Percentiles rank a stretch among this genome's conserved stretches.
Evolutionary conservation across 2,329 filamentous ascomycete genomes (phyloP).

Genomic region (Hymenoscyphus fructigenus): DNA sequence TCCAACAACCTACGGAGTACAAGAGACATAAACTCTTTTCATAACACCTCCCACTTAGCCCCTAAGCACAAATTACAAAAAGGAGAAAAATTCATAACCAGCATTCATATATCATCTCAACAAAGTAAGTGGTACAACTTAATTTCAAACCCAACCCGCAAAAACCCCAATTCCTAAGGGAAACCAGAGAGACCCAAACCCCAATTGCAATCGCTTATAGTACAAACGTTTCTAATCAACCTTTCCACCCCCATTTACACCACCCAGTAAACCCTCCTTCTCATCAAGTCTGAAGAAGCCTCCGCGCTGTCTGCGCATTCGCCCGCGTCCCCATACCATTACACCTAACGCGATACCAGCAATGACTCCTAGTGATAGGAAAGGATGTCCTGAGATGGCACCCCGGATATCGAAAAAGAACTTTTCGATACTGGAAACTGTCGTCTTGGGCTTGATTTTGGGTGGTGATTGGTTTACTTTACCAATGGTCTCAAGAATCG

Average conservation of each 20-base stretch:
- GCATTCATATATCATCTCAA: slow-evolving; percentile 3
- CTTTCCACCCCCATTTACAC: slow-evolving; percentile 49
- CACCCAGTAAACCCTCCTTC: slow-evolving; percentile 65
- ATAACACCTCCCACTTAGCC: neutral
- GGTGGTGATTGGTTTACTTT: slow-evolving; percentile 51
- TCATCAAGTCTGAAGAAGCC: slow-evolving; percentile 63
- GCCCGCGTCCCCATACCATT: slow-evolving; percentile 54
- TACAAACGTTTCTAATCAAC: slow-evolving; percentile 43
- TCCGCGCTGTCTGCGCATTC: slow-evolving; percentile 52
- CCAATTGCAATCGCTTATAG: neutral
- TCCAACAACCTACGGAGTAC: too few relatives aligned
- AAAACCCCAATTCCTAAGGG: neutral
- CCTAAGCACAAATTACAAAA: neutral
- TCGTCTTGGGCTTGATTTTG: slow-evolving; percentile 73
- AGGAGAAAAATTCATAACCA: neutral
- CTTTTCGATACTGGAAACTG: slow-evolving; percentile 70
- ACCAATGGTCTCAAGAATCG: slow-evolving; percentile 43
- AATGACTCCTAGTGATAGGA: slow-evolving; percentile 56
- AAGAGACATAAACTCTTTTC: too few relatives aligned
- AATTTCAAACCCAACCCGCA: slow-evolving; percentile 4
- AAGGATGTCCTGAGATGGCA: slow-evolving; percentile 59
- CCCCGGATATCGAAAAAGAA: slow-evolving; percentile 66
- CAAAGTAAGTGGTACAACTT: slow-evolving; percentile 1
- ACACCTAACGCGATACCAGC: slow-evolving; percentile 54
- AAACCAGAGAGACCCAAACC: neutral